Evolutionary conservation across 768 basidiomycete species (phyloP), one percentile per base, ranked within the genome.

Genomic region (Tylopilus felleus): DNA sequence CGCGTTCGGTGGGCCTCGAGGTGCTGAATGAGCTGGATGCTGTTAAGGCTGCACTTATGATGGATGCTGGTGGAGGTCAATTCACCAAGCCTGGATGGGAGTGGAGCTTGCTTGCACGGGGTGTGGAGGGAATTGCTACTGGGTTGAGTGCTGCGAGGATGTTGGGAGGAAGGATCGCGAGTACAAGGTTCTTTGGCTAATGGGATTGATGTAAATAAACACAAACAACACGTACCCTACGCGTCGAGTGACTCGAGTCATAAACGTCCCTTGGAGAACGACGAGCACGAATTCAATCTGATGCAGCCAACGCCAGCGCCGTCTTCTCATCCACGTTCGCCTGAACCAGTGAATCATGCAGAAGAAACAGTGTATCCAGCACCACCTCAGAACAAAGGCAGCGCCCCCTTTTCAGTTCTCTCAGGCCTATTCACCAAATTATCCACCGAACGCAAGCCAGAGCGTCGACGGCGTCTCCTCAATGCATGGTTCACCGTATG

Each of bases 21-120:
- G 84, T 97, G 12, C 61, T 98, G 41, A 97, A 98, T 63, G 94
- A 98, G 71, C 71, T 97, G 16, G 86, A 88, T 53, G 75, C 82
- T 0, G 60, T 98, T 56, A 98, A 98, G 73, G 80, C 82, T 16
- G 83, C 86, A 1, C 67, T 99, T 16, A 93, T 98, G 90, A 79
- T 85, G 65, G 75, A 79, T 14, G 95, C 90, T 10, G 95, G 88
- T 5, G 79, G 78, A 1, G 56, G 53, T 28, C 40, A 57, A 25
- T 48, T 35, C 54, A 33, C 50, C 58, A 73, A 64, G 65, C 53
- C 49, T 68, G 47, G 73, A 65, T 56, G 76, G 70, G 43, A 61
- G 17, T 57, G 77, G 66, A 38, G 60, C 25, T 27, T 63, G 12
- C 48, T 72, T 49, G 62, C 83, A 5, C 74, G 72, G 48, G 77